These are phyloP conservation scores for Malus hybrid DNA, from an alignment of 331 rosid species.

Conservation along the genomic window DNA sequence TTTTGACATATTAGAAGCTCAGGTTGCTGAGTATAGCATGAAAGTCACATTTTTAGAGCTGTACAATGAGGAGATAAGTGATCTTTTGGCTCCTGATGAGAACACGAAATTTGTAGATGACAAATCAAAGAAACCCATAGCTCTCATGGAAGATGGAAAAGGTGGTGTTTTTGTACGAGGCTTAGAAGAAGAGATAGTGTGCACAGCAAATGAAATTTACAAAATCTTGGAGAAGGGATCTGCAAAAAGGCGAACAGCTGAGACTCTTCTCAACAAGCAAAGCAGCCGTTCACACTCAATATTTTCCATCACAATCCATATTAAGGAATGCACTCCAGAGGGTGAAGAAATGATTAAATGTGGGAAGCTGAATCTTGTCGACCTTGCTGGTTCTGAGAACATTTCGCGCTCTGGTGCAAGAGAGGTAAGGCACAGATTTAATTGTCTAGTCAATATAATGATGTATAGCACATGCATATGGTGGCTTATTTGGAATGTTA, in stretches of 20 bases:
- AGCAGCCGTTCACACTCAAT: constrained; percentile 99
- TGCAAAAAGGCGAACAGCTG: constrained; percentile 99
- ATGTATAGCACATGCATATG: neutral
- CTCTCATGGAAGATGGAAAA: constrained; percentile 99
- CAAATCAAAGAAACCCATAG: constrained; percentile 91
- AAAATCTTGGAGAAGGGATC: constrained; percentile 98
- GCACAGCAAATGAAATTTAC: constrained; percentile 95
- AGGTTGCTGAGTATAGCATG: constrained; percentile 94
- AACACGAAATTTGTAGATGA: constrained; percentile 78
- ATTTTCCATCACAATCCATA: constrained; percentile 98
- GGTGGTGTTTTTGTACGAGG: constrained; percentile 99
- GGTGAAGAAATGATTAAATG: constrained; percentile 99
- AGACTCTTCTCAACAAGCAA: constrained; percentile 98
- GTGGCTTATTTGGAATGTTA: neutral
- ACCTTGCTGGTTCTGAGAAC: constrained; percentile 98
- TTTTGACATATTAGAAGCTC: constrained; percentile 95
- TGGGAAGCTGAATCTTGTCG: constrained; percentile 96
- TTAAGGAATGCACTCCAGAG: constrained; percentile 96
- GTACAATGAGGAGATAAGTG: constrained; percentile 94
- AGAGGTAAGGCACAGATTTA: constrained; percentile 50
- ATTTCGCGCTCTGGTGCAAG: constrained; percentile 99
- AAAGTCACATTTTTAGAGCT: constrained; percentile 97
- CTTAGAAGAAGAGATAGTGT: constrained; percentile 98
- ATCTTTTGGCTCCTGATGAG: constrained; percentile 95
- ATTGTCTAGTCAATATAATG: neutral